phyloP scores from a whole-genome alignment of 2,329 filamentous ascomycete genomes.

The Pseudocercospora eumusae region DNA sequence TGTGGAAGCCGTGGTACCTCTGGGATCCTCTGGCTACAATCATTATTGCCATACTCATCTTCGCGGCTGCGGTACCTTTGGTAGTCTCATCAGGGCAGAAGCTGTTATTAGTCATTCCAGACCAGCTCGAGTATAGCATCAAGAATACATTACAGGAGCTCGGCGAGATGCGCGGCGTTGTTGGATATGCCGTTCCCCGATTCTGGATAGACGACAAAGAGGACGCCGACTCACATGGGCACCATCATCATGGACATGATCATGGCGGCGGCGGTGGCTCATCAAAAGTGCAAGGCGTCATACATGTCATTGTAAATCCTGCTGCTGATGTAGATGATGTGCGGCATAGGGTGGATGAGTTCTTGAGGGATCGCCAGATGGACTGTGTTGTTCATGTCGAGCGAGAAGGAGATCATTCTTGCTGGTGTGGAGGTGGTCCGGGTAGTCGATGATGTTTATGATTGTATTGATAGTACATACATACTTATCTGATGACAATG shows the following conservation, averaged over 20 bases:
- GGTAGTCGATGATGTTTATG: slow-evolving; percentile 1
- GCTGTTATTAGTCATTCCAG: slow-evolving; percentile 80
- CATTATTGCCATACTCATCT: slow-evolving; percentile 89
- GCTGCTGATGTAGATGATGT: slow-evolving; percentile 80
- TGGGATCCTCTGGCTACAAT: slow-evolving; percentile 95
- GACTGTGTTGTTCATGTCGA: slow-evolving; percentile 88
- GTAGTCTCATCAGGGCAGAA: slow-evolving; percentile 82
- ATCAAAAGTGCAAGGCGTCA: slow-evolving; percentile 68
- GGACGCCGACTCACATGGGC: slow-evolving; percentile 41
- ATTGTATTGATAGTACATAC: background rate
- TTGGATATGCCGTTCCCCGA: slow-evolving; percentile 80
- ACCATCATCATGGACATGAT: slow-evolving; percentile 47
- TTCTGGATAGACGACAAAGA: slow-evolving; percentile 84
- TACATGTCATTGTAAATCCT: slow-evolving; percentile 77
- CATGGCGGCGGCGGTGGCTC: slow-evolving; percentile 17
- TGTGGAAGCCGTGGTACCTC: slow-evolving; percentile 84
- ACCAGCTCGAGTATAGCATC: slow-evolving; percentile 81
- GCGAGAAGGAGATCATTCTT: slow-evolving; percentile 70
- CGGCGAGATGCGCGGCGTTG: slow-evolving; percentile 77
- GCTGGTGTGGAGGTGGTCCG: slow-evolving; percentile 59
- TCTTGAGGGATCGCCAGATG: slow-evolving; percentile 70
- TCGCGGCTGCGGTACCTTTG: slow-evolving; percentile 85
- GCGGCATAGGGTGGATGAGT: slow-evolving; percentile 70
- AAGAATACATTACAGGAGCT: slow-evolving; percentile 84
- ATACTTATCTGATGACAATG: background rate